phyloP scores from a whole-genome alignment of 805 yeast species.

The Zygoascus flipseniorum region DNA sequence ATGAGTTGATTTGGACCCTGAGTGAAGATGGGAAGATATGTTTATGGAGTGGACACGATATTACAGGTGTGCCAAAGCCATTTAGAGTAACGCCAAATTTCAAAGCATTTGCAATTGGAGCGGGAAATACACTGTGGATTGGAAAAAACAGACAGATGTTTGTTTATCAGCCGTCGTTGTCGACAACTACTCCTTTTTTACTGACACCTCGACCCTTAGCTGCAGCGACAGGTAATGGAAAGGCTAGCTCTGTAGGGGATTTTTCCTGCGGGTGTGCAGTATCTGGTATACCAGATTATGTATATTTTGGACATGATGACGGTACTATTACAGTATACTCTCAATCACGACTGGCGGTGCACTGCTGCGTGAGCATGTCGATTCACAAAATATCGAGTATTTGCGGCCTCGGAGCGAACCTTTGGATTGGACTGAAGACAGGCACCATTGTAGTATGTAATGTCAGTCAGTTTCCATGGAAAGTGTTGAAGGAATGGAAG shows the following conservation, averaged over 20 bases:
- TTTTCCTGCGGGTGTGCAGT: slow-evolving; percentile 24
- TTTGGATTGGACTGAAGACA: slow-evolving; percentile 33
- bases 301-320: slow-evolving; percentile 34
- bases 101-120: slow-evolving; percentile 18
- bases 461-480: slow-evolving; percentile 25
- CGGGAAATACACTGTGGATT: slow-evolving; percentile 26
- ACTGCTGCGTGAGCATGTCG: slow-evolving; percentile 26
- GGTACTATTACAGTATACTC: slow-evolving; percentile 30
- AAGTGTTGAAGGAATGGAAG: slow-evolving; percentile 30
- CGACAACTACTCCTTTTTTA: slow-evolving; percentile 16
- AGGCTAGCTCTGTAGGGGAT: slow-evolving; percentile 20
- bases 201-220: slow-evolving; percentile 21
- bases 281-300: slow-evolving; percentile 19
- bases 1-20: slow-evolving; percentile 25
- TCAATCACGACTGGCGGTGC: slow-evolving; percentile 17
- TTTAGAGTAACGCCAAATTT: slow-evolving; percentile 23
- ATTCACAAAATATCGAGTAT: slow-evolving; percentile 20
- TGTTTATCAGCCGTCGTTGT: slow-evolving; percentile 25
- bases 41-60: slow-evolving; percentile 25
- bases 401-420: slow-evolving; percentile 20
- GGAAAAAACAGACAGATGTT: slow-evolving; percentile 25
- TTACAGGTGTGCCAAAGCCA: slow-evolving; percentile 21
- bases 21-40: slow-evolving; percentile 32
- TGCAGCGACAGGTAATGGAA: background rate
- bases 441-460: slow-evolving; percentile 31